Evolutionary conservation across 2,329 filamentous ascomycete genomes (phyloP), one percentile per base, ranked within the genome.

Genomic region (Aureobasidium sp.): DNA sequence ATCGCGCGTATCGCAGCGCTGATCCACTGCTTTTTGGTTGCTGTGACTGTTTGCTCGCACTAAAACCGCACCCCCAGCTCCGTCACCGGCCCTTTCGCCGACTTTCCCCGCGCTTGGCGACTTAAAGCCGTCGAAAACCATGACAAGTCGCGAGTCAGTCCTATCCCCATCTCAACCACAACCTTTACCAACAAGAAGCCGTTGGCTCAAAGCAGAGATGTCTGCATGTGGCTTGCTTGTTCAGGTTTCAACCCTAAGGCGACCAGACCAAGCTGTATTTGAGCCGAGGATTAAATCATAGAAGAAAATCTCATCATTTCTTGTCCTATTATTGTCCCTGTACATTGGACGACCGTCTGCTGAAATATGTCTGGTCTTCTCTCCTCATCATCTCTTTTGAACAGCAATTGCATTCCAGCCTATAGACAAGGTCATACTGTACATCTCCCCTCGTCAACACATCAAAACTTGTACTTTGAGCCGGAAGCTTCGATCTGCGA

Each of bases 381-480:
- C 9, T 55, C 29, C 47, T 51, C 14, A 42, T 29, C 5, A 15
- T 41, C 37, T 55, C 20, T 41, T 5, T 17, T 20, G 15, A 29
- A 39, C 49, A 55, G 36, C 51, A 42, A 42, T 9, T 41, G 36
- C 37, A 29, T 14, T 20, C 22, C 51, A 29, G 36, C 51, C 51
- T 34, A 7, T 55, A 55, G 22, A 41, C 37, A 29, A 37, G 51
- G 37, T 31, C 51, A 31, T 42, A 55, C 15, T 42, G 51, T 57
- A 39, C 27, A 57, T 44, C 39, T 44, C 25, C 8, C 39, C 39
- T n/a, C n/a, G 31, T 29, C 7, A 17, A 20, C 11, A 34, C 17
- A 3, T 61, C 37, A 61, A 17, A 61, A 53, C 59, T 61, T 61
- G 29, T 61, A 61, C 41, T 61, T 61, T 6, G 37, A 49, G 1